Percentiles rank a stretch among this genome's conserved stretches.
Conservation (phyloP, 2,329 filamentous ascomycete species). For the Fusarium tupiense region DNA sequence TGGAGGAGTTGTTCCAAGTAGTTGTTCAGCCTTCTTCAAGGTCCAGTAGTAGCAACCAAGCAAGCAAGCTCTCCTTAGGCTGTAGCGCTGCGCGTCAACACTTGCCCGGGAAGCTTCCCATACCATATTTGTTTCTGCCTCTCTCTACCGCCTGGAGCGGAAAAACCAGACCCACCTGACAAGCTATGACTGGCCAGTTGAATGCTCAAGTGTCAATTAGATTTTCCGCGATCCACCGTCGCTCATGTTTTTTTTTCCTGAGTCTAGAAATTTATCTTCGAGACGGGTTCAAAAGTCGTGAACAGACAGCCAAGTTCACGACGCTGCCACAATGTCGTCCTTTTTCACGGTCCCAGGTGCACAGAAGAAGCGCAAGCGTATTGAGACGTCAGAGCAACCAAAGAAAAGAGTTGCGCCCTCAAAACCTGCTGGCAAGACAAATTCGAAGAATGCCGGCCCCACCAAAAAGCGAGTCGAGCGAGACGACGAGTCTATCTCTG, state of each 20-base stretch:
- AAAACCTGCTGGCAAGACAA: slow-evolving; percentile 54
- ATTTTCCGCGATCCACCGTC: slow-evolving; percentile 42
- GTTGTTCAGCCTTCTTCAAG: slow-evolving; percentile 36
- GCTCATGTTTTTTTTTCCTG: slow-evolving; percentile 55
- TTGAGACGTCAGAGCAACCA: slow-evolving; percentile 61
- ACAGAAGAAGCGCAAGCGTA: slow-evolving; percentile 89
- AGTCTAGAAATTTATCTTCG: slow-evolving; percentile 43
- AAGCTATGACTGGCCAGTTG: slow-evolving; percentile 39
- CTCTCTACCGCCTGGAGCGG: slow-evolving; percentile 47
- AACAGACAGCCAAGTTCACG: slow-evolving; percentile 41
- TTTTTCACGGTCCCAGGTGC: slow-evolving; percentile 93
- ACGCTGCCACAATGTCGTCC: slow-evolving; percentile 76
- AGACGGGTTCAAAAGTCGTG: slow-evolving; percentile 44
- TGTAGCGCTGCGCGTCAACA: slow-evolving; percentile 52
- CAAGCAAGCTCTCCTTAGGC: slow-evolving; percentile 48
- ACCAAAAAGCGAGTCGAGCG: slow-evolving; percentile 60
- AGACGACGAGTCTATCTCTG: slow-evolving; percentile 81
- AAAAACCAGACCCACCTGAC: slow-evolving; percentile 43
- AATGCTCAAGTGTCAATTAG: neutral
- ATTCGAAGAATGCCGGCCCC: slow-evolving; percentile 52
- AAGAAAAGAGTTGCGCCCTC: slow-evolving; percentile 68
- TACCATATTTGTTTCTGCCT: slow-evolving; percentile 43
- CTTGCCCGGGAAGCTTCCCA: slow-evolving; percentile 39
- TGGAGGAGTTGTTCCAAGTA: slow-evolving; percentile 30
- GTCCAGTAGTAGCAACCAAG: slow-evolving; percentile 38